These are phyloP conservation scores for Pulveroboletus sp. DNA, from an alignment of 768 basidiomycete genomes.

Conservation along the genomic window DNA sequence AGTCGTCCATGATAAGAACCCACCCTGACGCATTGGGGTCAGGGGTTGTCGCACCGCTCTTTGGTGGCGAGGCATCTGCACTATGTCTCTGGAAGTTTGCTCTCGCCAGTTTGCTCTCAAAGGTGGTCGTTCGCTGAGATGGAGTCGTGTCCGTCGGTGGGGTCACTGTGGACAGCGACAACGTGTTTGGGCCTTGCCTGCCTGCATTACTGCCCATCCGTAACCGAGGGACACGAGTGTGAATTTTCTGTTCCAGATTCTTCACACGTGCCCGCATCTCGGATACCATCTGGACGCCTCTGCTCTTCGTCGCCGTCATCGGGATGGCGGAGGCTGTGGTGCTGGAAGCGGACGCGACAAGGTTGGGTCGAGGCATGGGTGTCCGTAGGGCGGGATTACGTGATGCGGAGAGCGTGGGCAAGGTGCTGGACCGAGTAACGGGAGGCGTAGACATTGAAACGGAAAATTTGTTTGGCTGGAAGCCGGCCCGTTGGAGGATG, in stretches of 20 bases:
- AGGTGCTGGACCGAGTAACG: conserved; percentile 54
- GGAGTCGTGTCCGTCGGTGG: conserved; percentile 37
- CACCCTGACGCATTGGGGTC: conserved; percentile 69
- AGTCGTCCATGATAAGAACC: conserved; percentile 89
- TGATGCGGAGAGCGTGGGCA: conserved; percentile 48
- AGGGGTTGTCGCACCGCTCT: conserved; percentile 37
- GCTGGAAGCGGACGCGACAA: conserved; percentile 39
- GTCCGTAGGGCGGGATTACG: conserved; percentile 45
- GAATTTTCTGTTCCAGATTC: conserved; percentile 81
- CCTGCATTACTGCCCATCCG: conserved; percentile 76
- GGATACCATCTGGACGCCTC: conserved; percentile 88
- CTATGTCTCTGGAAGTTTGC: conserved; percentile 39
- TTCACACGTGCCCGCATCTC: conserved; percentile 85
- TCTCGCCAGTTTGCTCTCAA: conserved; percentile 22
- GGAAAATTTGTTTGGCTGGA: conserved; percentile 42
- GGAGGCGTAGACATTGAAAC: conserved; percentile 43
- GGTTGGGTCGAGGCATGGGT: conserved; percentile 36
- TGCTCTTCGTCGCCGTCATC: conserved; percentile 59
- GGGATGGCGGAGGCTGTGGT: conserved; percentile 29
- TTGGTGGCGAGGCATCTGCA: conserved; percentile 42
- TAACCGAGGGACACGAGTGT: conserved; percentile 79
- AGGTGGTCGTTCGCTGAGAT: conserved; percentile 23
- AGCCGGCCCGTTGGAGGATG: conserved; percentile 50
- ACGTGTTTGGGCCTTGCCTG: conserved; percentile 41
- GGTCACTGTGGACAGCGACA: conserved; percentile 32